Conservation (phyloP, 176 grass and related monocot genomes). For the Oryza coarctata region DNA sequence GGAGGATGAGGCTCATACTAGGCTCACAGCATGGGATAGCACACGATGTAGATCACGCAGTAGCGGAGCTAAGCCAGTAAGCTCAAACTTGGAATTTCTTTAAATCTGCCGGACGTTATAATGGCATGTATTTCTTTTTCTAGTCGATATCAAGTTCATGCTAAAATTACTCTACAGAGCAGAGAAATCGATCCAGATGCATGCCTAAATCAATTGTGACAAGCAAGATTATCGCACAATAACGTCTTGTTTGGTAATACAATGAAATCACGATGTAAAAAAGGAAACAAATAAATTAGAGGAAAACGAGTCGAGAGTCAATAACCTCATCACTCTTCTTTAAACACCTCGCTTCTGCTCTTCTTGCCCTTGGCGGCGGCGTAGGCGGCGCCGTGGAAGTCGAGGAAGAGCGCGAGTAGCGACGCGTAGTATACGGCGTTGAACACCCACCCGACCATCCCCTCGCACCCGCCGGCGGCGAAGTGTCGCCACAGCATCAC, state of each 20-base stretch:
- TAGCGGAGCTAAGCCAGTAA: too few species aligned
- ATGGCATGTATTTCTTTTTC: not conserved
- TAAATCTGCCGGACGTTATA: not conserved
- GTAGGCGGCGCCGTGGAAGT: conserved; percentile 74
- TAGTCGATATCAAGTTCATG: not conserved
- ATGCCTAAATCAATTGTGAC: not conserved
- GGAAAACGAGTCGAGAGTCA: not conserved
- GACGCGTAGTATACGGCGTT: conserved; percentile 91
- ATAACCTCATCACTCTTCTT: conserved; percentile 26
- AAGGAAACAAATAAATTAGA: not conserved
- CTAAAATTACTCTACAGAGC: not conserved
- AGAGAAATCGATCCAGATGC: not conserved
- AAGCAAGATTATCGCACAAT: not conserved
- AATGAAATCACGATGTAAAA: not conserved
- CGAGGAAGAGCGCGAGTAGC: conserved; percentile 76
- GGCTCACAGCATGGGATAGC: too few species aligned
- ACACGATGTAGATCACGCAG: too few species aligned
- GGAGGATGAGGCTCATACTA: too few species aligned
- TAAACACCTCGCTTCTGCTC: not conserved
- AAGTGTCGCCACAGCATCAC: conserved; percentile 82
- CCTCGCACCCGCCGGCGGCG: conserved; percentile 63
- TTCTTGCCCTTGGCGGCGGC: conserved; percentile 47
- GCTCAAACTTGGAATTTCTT: too few species aligned
- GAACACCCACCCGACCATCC: conserved; percentile 80
- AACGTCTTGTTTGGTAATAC: not conserved